These are phyloP conservation scores for Drechslerella coelobrocha DNA, from an alignment of 2,329 filamentous ascomycete genomes.

Conservation along the genomic window DNA sequence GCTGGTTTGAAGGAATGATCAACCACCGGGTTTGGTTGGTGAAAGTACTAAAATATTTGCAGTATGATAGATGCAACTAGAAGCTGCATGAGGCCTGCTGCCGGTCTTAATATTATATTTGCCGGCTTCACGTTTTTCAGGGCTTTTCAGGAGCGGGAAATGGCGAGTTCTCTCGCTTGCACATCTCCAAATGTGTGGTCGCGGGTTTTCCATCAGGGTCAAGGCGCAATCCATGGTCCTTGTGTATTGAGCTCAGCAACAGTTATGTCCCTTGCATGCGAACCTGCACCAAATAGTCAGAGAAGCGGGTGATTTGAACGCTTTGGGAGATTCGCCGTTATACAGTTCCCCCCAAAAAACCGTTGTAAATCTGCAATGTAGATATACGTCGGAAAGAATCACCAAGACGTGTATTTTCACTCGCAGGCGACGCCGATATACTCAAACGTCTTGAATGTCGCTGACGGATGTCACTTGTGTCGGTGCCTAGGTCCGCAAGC, in stretches of 20 bases:
- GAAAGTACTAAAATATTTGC: constrained; percentile 6
- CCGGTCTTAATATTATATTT: too few relatives aligned
- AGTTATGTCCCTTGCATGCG: neutral
- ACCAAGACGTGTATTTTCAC: neutral
- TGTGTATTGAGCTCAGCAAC: constrained; percentile 2
- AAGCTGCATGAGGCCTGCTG: too few relatives aligned
- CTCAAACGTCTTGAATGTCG: too few relatives aligned
- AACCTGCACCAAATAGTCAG: neutral
- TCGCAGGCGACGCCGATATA: too few relatives aligned
- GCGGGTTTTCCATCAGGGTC: neutral
- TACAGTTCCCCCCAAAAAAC: neutral
- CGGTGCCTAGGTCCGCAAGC: too few relatives aligned
- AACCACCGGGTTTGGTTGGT: constrained; percentile 17
- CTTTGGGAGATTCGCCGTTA: too few relatives aligned
- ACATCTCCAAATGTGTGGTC: too few relatives aligned
- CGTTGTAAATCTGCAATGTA: neutral
- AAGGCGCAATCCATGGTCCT: neutral
- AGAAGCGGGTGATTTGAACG: neutral
- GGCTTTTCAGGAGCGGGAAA: neutral
- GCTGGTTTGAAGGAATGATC: constrained; percentile 42
- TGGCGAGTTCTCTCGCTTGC: neutral
- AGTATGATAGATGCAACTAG: constrained; percentile 8
- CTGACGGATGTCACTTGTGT: too few relatives aligned
- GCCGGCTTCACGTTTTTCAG: neutral
- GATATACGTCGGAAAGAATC: neutral